These are phyloP conservation scores for Penicillium arizonense DNA, from an alignment of 495 filamentous ascomycete species.

Conservation along the genomic window DNA sequence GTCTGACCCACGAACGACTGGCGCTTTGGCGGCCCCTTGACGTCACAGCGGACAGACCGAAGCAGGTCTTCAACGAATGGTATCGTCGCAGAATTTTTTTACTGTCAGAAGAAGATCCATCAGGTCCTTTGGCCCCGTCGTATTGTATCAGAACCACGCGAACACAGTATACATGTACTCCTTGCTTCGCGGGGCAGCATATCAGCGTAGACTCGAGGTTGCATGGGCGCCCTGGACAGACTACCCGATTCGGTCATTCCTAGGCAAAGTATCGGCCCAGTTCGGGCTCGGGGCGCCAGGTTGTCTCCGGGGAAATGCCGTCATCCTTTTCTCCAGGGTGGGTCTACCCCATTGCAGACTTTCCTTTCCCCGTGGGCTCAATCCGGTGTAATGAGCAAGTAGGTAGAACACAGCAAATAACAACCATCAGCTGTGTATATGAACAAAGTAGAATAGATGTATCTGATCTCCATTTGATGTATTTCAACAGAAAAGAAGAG, in stretches of 20 bases:
- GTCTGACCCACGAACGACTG: background rate
- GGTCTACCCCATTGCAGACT: slow-evolving; percentile 6
- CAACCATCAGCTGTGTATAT: too few species aligned
- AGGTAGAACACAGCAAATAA: too few species aligned
- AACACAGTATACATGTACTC: slow-evolving; percentile 4
- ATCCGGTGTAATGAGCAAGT: too few species aligned
- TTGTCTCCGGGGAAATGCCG: background rate
- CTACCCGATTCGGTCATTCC: slow-evolving; percentile 18
- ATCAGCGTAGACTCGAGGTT: slow-evolving; percentile 14
- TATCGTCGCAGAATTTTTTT: too few species aligned
- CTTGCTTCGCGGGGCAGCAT: slow-evolving; percentile 25
- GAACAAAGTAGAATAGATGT: too few species aligned
- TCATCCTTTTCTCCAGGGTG: slow-evolving; percentile 5
- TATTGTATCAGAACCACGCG: background rate
- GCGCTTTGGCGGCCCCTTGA: too few species aligned
- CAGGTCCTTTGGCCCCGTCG: slow-evolving; percentile 1
- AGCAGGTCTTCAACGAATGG: too few species aligned
- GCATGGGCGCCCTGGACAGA: slow-evolving; percentile 7
- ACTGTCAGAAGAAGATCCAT: slow-evolving; percentile 19
- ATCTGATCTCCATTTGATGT: too few species aligned
- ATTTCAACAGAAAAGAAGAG: too few species aligned
- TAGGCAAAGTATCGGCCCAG: background rate
- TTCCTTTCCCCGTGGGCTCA: background rate
- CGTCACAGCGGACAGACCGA: too few species aligned
- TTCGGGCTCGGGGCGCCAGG: slow-evolving; percentile 2